Evolutionary conservation across 2,329 filamentous ascomycete genomes (phyloP).

Genomic region (Rhynchosporium agropyri): DNA sequence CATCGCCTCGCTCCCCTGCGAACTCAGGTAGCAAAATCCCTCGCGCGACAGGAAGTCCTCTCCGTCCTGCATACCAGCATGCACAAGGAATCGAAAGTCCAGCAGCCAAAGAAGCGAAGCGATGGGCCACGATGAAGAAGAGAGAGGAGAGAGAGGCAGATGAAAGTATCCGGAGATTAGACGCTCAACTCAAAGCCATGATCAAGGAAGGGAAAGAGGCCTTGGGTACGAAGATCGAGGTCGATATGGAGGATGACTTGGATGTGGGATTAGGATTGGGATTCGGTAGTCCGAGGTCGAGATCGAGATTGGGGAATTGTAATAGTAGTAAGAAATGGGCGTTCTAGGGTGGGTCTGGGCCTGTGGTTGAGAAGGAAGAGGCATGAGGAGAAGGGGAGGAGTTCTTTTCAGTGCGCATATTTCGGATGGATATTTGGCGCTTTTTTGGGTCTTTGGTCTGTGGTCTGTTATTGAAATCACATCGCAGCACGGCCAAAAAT

Average conservation of each 20-base stretch:
- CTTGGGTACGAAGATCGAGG: conserved; percentile 63
- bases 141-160: conserved; percentile 79
- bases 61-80: conserved; percentile 2
- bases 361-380: background rate
- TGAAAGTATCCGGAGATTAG: conserved; percentile 76
- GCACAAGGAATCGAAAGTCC: conserved; percentile 35
- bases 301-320: too few relatives aligned
- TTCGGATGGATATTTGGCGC: conserved; percentile 22
- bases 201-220: conserved; percentile 88
- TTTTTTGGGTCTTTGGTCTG: background rate
- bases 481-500: too few relatives aligned
- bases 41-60: conserved; percentile 25
- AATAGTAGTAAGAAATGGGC: conserved; percentile 18
- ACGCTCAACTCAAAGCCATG: conserved; percentile 79
- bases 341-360: conserved; percentile 1
- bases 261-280: conserved; percentile 4
- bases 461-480: too few relatives aligned
- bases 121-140: conserved; percentile 70
- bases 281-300: too few relatives aligned
- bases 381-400: background rate
- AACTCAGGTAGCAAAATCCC: conserved; percentile 33
- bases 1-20: conserved; percentile 50
- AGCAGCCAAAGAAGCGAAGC: conserved; percentile 66
- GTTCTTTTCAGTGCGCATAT: conserved; percentile 19
- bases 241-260: conserved; percentile 37